Evolutionary conservation across 2,329 filamentous ascomycete species (phyloP), one percentile per base, ranked within the genome.

Genomic region (Curvularia spicifera): DNA sequence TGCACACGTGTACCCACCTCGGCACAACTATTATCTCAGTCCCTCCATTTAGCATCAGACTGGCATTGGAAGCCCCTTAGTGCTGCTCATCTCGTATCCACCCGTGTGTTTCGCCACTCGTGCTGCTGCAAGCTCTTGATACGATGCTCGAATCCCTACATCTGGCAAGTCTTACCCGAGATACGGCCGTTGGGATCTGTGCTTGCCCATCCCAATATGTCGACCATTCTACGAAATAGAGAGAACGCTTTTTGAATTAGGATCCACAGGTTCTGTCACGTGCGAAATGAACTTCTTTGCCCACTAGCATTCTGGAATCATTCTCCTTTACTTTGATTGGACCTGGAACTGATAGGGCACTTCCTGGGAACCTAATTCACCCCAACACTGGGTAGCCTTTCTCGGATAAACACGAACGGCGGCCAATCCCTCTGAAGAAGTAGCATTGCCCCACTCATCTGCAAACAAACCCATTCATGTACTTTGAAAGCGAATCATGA

Each of bases 101-200:
- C 29, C 45, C 45, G 18, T 24, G 4, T 33, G 4, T n/a, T 15
- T 48, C 12, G 29, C 29, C 45, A 35, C 29, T 35, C 18, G 18
- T 48, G 29, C 33, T 35, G 18, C 12, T 48, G 29, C 13, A 48
- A 35, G 24, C 9, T 20, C 18, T 48, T 9, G 18, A 48, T 42
- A 15, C 43, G 26, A 49, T 15, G 37, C 13, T 39, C n/a, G 15
- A 18, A 6, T n/a, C 20, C 4, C n/a, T 51, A 26, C 22, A 26
- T 42, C 37, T 40, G n/a, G 7, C 42, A 28, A 29, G 13, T 44
- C 37, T 54, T n/a, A 29, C 51, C 42, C 26, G 35, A 40, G n/a
- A 29, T 28, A 51, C 49, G 7, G 4, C 56, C 44, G 60, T n/a
- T 18, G 15, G 35, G 15, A 15, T 37, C 35, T 37, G 35, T 37